Evolutionary conservation across 108 stramenopile genomes (phyloP), one percentile per base, ranked within the genome.

Genomic region (Stephanodiscus triporus): DNA sequence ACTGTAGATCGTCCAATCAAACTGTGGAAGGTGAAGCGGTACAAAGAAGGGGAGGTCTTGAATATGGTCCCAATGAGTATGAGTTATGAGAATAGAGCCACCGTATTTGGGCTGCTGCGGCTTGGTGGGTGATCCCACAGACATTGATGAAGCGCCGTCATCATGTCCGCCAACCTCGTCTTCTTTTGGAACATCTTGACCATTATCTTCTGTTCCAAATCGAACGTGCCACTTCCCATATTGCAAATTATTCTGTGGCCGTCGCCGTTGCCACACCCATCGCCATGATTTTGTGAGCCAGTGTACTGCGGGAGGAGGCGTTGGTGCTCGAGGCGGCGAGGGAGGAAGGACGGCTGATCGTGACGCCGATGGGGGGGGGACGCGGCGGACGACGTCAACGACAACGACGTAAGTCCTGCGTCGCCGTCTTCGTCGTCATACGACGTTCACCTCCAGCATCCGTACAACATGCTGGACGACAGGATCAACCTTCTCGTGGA

Each of bases 361-460:
- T 32, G 66, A 68, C 57, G 63, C 56, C 14, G 75, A 77, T n/a
- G 72, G 53, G 64, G 86, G 22, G 64, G 73, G 47, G 77, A 75
- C 34, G 71, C 68, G 0, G 83, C 78, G 0, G 68, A 80, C 48
- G 49, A 80, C 16, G 81, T 76, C n/a, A 71, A 68, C 4, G 71
- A n/a, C n/a, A n/a, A 34, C 3, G 70, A 86, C 3, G 34, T 22
- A n/a, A n/a, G n/a, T n/a, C n/a, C n/a, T 6, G 73, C 3, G 10
- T 22, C 27, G n/a, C n/a, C n/a, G 66, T 63, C 17, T 22, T 24
- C 30, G 16, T 30, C 20, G 11, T 78, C 76, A 9, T 96, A 94
- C 69, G 95, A 96, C 66, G 87, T 96, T 67, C 84, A 93, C 43
- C 80, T 95, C 29, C 94, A 91, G 57, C 68, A 88, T 13, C 58